Conservation (phyloP, 2,329 filamentous ascomycete species). For the Colletotrichum sp. region DNA sequence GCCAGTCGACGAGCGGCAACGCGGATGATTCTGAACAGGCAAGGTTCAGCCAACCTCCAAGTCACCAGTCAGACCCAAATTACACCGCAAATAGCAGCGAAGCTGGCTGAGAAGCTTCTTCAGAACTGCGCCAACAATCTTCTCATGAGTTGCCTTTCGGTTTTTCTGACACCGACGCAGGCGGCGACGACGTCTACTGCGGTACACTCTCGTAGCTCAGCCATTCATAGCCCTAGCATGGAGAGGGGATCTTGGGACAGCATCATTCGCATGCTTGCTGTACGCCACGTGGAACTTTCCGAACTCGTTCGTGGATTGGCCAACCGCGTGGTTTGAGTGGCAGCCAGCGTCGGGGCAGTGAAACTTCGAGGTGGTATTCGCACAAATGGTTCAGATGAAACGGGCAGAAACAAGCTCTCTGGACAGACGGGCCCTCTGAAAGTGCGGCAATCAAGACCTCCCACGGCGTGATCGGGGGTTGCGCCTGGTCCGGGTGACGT, state of each 20-base stretch:
- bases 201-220: background rate
- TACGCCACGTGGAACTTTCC: background rate
- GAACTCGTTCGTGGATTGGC: background rate
- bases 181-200: background rate
- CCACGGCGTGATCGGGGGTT: background rate
- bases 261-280: background rate
- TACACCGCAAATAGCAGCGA: background rate
- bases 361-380: background rate
- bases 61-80: background rate
- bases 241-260: background rate
- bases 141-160: background rate
- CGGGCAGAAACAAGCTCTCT: background rate
- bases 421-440: background rate
- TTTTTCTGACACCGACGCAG: background rate
- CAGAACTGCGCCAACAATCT: background rate
- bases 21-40: background rate
- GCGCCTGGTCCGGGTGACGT: background rate
- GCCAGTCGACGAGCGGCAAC: background rate
- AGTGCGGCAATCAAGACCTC: background rate
- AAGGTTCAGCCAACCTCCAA: background rate
- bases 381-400: slow-evolving; percentile 10
- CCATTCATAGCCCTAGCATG: background rate
- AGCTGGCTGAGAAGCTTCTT: background rate
- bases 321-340: background rate
- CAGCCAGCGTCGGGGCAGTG: background rate